Evolutionary conservation across 2,329 filamentous ascomycete species (phyloP).

Genomic region (Elsinoe batatas): DNA sequence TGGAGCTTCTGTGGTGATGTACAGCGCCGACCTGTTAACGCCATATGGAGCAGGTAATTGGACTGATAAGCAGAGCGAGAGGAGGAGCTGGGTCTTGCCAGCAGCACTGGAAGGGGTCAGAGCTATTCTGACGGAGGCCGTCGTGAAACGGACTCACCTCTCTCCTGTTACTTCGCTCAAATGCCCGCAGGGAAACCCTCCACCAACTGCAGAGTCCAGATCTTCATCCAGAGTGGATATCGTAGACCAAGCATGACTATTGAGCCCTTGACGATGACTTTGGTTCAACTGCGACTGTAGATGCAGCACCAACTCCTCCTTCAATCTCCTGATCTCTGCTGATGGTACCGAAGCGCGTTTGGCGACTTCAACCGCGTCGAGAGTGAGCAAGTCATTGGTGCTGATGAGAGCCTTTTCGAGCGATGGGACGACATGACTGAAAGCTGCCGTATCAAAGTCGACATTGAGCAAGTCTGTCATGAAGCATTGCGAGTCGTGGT

Average conservation of each 20-base stretch:
- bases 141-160: slow-evolving; percentile 46
- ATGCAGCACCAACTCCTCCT: slow-evolving; percentile 54
- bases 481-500: background rate
- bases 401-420: slow-evolving; percentile 71
- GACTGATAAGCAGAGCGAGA: slow-evolving; percentile 71
- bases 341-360: slow-evolving; percentile 76
- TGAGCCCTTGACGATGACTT: background rate
- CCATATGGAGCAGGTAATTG: slow-evolving; percentile 70
- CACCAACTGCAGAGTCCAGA: slow-evolving; percentile 62
- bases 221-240: slow-evolving; percentile 73
- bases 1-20: slow-evolving; percentile 85
- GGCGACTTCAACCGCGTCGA: slow-evolving; percentile 72
- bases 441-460: slow-evolving; percentile 61
- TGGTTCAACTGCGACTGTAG: slow-evolving; percentile 54
- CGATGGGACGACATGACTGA: slow-evolving; percentile 64
- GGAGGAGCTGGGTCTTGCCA: slow-evolving; percentile 89
- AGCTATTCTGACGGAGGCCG: background rate
- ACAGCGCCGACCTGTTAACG: slow-evolving; percentile 65
- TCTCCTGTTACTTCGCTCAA: slow-evolving; percentile 88
- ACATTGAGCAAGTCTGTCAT: slow-evolving; percentile 84
- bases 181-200: slow-evolving; percentile 70
- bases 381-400: slow-evolving; percentile 73
- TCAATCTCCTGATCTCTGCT: slow-evolving; percentile 66
- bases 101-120: slow-evolving; percentile 49
- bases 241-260: slow-evolving; percentile 38